A percentile compares a stretch with the other conserved stretches of the same genome.
Evolutionary conservation across 2,329 filamentous ascomycete genomes (phyloP).

Genomic region (Calonectria crousiana): DNA sequence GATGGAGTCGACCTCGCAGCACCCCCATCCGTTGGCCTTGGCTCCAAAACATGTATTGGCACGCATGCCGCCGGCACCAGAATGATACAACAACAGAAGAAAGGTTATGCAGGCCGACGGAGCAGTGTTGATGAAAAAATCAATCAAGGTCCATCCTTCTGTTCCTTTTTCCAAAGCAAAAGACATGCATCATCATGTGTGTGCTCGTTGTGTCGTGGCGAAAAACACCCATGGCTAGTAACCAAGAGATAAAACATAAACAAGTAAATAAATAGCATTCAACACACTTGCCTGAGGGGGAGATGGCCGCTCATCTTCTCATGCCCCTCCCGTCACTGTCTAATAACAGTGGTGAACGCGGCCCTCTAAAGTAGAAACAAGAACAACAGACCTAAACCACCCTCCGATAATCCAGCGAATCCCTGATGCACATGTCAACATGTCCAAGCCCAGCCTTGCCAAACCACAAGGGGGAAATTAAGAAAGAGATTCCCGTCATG

Average conservation of each 20-base stretch:
- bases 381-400: not conserved
- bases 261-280: not conserved
- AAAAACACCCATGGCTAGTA: not conserved
- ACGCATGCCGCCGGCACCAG: not conserved
- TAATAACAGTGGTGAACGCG: not conserved
- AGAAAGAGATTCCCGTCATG: constrained; percentile 23
- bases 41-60: not conserved
- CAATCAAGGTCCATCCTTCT: not conserved
- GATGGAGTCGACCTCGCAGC: not conserved
- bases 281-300: not conserved
- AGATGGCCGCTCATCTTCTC: not conserved
- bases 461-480: constrained; percentile 5
- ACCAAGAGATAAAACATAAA: not conserved
- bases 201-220: not conserved
- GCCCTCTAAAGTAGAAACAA: not conserved
- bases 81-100: not conserved
- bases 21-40: not conserved
- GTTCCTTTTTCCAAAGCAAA: not conserved
- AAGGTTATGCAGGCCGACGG: not conserved
- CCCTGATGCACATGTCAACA: constrained; percentile 7
- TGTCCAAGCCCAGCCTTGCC: not conserved
- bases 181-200: not conserved
- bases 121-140: not conserved
- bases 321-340: not conserved
- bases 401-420: not conserved